Conservation (phyloP, 495 filamentous ascomycete species). For the Aspergillus baeticus region DNA sequence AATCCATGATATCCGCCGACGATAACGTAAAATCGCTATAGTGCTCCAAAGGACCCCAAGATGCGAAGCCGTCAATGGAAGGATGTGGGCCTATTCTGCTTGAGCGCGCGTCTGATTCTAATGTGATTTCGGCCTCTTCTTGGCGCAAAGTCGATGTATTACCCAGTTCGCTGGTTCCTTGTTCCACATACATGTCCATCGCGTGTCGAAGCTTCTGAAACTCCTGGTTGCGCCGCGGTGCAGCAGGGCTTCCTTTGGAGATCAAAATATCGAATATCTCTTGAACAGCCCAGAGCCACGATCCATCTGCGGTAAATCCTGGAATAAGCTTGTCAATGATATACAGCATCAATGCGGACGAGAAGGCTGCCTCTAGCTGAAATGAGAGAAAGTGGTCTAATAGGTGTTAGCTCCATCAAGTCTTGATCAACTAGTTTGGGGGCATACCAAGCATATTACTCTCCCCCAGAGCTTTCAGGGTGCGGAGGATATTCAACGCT, state of each 20-base stretch:
- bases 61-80: no score
- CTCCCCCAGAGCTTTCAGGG: conserved; percentile 29
- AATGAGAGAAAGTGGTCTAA: conserved; percentile 34
- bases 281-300: conserved; percentile 16
- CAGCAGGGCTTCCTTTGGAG: conserved; percentile 28
- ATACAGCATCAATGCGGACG: conserved; percentile 32
- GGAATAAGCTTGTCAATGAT: conserved; percentile 29
- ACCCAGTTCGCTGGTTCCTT: no score
- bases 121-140: no score
- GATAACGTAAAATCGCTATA: no score
- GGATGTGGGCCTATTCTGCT: no score
- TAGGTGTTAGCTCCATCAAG: not conserved
- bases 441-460: conserved; percentile 30
- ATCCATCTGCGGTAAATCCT: conserved; percentile 19
- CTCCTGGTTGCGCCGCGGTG: conserved; percentile 14
- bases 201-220: no score
- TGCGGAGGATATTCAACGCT: conserved; percentile 32
- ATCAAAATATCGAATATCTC: conserved; percentile 27
- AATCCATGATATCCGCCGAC: no score
- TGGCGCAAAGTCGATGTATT: no score
- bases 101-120: no score
- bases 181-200: no score
- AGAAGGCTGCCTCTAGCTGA: conserved; percentile 33
- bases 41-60: no score
- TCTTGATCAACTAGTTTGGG: not conserved